Evolutionary conservation across 2,329 filamentous ascomycete genomes (phyloP), one percentile per base, ranked within the genome.

Genomic region (Lecanicillium sp.): DNA sequence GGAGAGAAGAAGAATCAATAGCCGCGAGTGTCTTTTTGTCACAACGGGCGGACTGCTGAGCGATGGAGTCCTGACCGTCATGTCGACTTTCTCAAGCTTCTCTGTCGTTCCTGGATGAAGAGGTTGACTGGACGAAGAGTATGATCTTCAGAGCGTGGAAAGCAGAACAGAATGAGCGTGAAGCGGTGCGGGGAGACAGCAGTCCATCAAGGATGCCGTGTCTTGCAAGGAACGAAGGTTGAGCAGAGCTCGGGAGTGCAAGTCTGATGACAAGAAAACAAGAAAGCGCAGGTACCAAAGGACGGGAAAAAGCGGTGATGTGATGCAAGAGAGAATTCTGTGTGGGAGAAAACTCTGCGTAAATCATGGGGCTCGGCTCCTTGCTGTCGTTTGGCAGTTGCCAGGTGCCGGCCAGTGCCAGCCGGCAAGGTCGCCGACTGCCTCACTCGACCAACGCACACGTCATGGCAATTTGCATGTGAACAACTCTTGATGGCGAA

Each of bases 301-400:
- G 45, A 36, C 21, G 38, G 24, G 32, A 39, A 23, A 30, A 48
- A 48, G 40, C 29, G 37, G n/a, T n/a, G n/a, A n/a, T 42, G 30
- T 36, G 33, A 48, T 36, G 30, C 17, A 36, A 42, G 24, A 30
- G n/a, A 23, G 17, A n/a, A 11, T 10, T 35, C 5, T 30, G 45
- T 10, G 30, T n/a, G 30, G 12, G 24, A 20, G 24, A 42, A 26
- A 30, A 41, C 3, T 30, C 37, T 29, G 35, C 11, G 12, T 21
- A 27, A 40, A 36, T 15, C 11, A 11, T 17, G 10, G 19, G 38
- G n/a, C 5, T 7, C 15, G n/a, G n/a, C n/a, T n/a, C n/a, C n/a
- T 27, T 20, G 12, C 32, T 36, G 29, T 36, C n/a, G n/a, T n/a
- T n/a, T 48, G 45, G 38, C 45, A 48, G 45, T 26, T 48, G 45